Conservation (phyloP, 1,139 yeast species). For the Wickerhamiella pararugosa region DNA sequence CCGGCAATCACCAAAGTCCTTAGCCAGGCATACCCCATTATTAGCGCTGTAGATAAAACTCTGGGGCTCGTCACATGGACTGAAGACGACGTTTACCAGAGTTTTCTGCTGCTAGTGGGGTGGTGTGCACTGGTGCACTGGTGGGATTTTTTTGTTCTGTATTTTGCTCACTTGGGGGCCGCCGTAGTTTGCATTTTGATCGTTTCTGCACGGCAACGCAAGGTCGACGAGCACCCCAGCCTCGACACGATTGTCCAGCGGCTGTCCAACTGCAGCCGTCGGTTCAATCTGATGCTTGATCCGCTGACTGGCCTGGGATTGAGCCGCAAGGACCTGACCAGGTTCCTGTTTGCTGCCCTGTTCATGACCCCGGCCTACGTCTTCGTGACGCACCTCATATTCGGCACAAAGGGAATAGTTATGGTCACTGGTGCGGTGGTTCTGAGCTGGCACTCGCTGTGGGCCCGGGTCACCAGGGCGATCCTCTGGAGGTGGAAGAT, state of each 20-base stretch:
- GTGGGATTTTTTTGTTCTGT: conserved; percentile 55
- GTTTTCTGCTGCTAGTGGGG: conserved; percentile 43
- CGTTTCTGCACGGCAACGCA: conserved; percentile 32
- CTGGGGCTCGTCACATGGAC: conserved; percentile 83
- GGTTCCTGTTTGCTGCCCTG: conserved; percentile 68
- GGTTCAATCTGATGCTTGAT: conserved; percentile 59
- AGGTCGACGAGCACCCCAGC: conserved; percentile 53
- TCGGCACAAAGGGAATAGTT: conserved; percentile 58
- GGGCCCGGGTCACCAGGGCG: conserved; percentile 66
- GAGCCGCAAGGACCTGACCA: conserved; percentile 62
- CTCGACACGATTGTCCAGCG: conserved; percentile 80
- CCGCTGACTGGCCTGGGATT: conserved; percentile 62
- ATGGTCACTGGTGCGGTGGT: conserved; percentile 46
- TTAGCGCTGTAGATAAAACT: conserved; percentile 52
- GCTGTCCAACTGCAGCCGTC: conserved; percentile 57
- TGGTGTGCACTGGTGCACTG: conserved; percentile 52
- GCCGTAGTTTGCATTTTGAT: conserved; percentile 56
- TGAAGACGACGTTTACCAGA: conserved; percentile 66
- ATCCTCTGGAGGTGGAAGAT: conserved; percentile 70
- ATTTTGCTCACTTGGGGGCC: conserved; percentile 65
- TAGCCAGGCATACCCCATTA: conserved; percentile 68
- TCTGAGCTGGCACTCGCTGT: conserved; percentile 74
- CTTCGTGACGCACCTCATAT: conserved; percentile 45
- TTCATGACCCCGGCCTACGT: conserved; percentile 76
- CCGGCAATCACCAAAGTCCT: conserved; percentile 79